Evolutionary conservation across 2,329 filamentous ascomycete species (phyloP), one percentile per base, ranked within the genome.

Genomic region (Aspergillus glaucus): DNA sequence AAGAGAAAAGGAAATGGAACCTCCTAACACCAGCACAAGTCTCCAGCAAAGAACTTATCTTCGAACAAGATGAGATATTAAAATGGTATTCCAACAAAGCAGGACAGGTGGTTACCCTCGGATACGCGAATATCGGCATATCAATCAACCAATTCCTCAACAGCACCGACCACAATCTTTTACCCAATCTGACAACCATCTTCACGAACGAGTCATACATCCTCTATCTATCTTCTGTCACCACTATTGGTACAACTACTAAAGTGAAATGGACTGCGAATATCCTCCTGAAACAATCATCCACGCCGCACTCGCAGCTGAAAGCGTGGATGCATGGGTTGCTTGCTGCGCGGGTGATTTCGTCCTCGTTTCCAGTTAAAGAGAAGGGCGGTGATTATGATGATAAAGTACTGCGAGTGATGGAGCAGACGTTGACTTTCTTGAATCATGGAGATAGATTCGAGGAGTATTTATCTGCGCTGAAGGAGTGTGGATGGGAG

Each of bases 51-150:
- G 82, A 85, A 64, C 68, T 72, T 14, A 78, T 85, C 48, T 84
- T 85, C 54, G 79, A 78, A 44, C 70, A 74, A 43, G 86, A 89
- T 64, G 80, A 76, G 15, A 80, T 89, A 19, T 68, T 96, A n/a
- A 72, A 78, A 43, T 78, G 77, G 69, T 66, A 59, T 32, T 64
- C 26, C 12, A 30, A 10, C 8, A 7, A 30, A 30, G 22, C 22
- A 22, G 22, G 22, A 22, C 22, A 22, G 7, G 4, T 44, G 5
- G 32, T 40, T 28, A 19, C 17, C 17, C 56, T 84, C 15, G 82
- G 81, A 2, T 72, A 70, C 48, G 80, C 78, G 55, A 70, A 64
- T 19, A 76, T 86, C 48, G 83, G 82, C 46, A 64, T 76, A 3
- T 63, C 70, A 5, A 57, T 82, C 4, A 49, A 58, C 26, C 55